Percentiles rank a stretch among this genome's conserved stretches.
phyloP scores from a whole-genome alignment of 73 alveolate species.

The Stentor roeselii region DNA sequence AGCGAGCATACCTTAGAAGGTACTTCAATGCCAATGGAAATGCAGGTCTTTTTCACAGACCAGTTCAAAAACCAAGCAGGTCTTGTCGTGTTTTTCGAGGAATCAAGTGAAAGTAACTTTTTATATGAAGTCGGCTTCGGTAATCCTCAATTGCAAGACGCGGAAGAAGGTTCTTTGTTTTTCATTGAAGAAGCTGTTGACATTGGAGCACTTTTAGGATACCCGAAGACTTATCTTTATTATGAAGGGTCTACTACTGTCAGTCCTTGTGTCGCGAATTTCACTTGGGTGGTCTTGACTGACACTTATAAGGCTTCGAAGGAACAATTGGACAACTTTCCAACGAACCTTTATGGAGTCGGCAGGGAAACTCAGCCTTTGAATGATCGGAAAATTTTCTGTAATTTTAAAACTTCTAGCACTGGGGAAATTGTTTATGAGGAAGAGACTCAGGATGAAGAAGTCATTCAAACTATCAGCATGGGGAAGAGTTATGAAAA shows the following conservation, averaged over 20 bases:
- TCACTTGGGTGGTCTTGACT: constrained; percentile 15
- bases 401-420: not conserved
- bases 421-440: not conserved
- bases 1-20: constrained; percentile 24
- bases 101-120: constrained; percentile 6
- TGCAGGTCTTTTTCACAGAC: not conserved
- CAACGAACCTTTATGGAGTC: not conserved
- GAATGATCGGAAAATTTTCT: not conserved
- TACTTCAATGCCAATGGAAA: constrained; percentile 14
- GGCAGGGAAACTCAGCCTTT: not conserved
- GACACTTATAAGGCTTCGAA: constrained; percentile 11
- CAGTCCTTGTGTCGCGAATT: constrained; percentile 3
- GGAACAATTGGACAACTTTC: not conserved
- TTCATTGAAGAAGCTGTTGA: not conserved
- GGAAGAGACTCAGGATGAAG: not conserved
- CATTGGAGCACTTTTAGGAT: not conserved
- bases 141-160: constrained; percentile 14
- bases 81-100: not conserved
- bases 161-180: constrained; percentile 7
- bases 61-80: not conserved
- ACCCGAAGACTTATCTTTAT: not conserved
- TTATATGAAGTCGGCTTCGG: constrained; percentile 23
- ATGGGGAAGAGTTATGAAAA: constrained; percentile 2
- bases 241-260: constrained; percentile 20
- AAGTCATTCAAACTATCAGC: not conserved